Base-by-base conservation (phyloP, 164 flowering plant species). In the Vitis riparia region DNA sequence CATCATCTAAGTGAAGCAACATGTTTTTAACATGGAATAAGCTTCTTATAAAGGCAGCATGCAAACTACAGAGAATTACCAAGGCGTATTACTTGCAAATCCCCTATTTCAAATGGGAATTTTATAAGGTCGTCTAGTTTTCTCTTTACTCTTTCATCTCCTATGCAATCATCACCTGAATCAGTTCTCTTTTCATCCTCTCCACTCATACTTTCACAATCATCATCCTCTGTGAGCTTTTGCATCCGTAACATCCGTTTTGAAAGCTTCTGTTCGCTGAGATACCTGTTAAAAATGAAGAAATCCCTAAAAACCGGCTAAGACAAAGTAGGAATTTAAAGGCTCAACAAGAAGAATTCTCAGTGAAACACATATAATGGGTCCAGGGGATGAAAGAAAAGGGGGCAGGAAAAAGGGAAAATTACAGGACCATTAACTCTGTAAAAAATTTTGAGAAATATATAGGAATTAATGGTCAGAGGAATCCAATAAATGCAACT, bases 251-350 rank as follows among this genome's bases (percentile, higher is more conserved):
- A 52, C 95, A 92, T 92, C 78, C 70, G 78, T n/a, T 71, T 68
- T 56, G 97, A 93, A 77, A 92, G 89, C 82, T 79, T 87, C 69
- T 84, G 89, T 73, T 85, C 88, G 72, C 80, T 84, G 55, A 92
- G 84, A 78, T 89, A 92, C 83, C 97, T 92, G 78, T n/a, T 52
- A 51, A 71, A 67, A 76, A 64, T 7, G 17, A 72, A 64, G 59
- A 16, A 15, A 2, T 64, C 59, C 44, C 44, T 3, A 37, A 37
- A 37, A 37, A 37, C 44, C 7, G 0, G 7, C 5, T 0, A 2
- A 37, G 44, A 37, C 53, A 64, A 3, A 50, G 13, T 32, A 64
- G 17, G 23, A 49, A 19, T 11, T 14, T 61, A 37, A 29, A 12
- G 19, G 32, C 53, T 64, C 37, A n/a, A 5, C 11, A 16, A 63